Evolutionary conservation across 1,139 yeast genomes (phyloP).

Genomic region (Saccharomycopsis hybrid): DNA sequence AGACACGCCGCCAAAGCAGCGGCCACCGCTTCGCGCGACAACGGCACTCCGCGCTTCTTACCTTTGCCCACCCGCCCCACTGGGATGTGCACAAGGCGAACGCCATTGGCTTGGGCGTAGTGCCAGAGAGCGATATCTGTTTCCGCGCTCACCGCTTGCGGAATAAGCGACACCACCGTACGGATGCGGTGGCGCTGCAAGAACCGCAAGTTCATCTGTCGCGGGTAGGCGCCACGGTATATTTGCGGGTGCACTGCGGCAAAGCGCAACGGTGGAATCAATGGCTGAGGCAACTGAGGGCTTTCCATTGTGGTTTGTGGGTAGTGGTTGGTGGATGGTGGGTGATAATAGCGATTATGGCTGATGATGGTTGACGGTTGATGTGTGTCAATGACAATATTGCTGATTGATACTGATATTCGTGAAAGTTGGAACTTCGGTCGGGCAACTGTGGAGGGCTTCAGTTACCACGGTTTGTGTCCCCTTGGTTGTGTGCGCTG

Average conservation of each 20-base stretch:
- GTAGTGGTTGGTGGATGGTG: neutral
- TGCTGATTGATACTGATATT: neutral
- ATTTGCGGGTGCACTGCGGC: slow-evolving; percentile 62
- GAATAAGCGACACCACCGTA: slow-evolving; percentile 75
- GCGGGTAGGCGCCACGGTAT: slow-evolving; percentile 83
- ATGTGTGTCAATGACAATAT: neutral
- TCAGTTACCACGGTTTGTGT: too few species aligned
- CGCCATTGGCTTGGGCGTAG: slow-evolving; percentile 44
- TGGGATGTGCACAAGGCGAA: slow-evolving; percentile 55
- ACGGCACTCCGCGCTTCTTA: slow-evolving; percentile 59
- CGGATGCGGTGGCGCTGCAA: slow-evolving; percentile 58
- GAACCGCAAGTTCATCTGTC: slow-evolving; percentile 67
- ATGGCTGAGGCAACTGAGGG: slow-evolving; percentile 22
- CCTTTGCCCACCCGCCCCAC: slow-evolving; percentile 41
- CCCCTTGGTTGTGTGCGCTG: too few species aligned
- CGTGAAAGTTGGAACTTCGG: too few species aligned
- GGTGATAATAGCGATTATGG: neutral
- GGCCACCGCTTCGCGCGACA: slow-evolving; percentile 47
- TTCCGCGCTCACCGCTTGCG: slow-evolving; percentile 56
- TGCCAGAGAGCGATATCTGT: slow-evolving; percentile 44
- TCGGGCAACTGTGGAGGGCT: too few species aligned
- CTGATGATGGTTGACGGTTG: neutral
- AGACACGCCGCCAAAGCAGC: slow-evolving; percentile 31
- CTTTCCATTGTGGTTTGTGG: too few species aligned
- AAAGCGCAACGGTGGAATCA: slow-evolving; percentile 80